Evolutionary conservation across 2,329 filamentous ascomycete genomes (phyloP).

Genomic region (Claviceps sp.): DNA sequence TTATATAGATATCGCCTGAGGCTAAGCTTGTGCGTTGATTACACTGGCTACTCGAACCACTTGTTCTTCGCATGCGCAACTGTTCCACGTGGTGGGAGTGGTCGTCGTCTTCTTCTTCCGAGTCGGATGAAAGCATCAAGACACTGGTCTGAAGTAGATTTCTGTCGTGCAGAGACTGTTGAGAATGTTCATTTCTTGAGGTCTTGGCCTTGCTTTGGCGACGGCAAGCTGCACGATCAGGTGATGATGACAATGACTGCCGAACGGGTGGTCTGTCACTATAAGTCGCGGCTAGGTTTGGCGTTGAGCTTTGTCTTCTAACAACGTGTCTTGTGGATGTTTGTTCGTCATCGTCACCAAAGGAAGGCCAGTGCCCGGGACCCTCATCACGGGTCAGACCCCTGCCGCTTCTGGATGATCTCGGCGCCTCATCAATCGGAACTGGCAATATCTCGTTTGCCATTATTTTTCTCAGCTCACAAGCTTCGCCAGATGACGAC

Average conservation of each 20-base stretch:
- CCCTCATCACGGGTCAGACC: constrained; percentile 12
- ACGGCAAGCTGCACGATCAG: constrained; percentile 34
- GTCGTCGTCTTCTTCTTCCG: constrained; percentile 30
- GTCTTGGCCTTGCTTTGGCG: constrained; percentile 38
- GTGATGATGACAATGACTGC: constrained; percentile 16
- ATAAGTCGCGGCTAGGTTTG: constrained; percentile 1
- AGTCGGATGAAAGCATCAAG: constrained; percentile 43
- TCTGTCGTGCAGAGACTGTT: constrained; percentile 31
- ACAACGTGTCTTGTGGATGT: constrained; percentile 35
- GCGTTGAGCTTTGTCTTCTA: constrained; percentile 11
- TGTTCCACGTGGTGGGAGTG: constrained; percentile 7
- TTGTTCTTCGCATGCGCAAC: not conserved
- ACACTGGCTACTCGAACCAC: constrained; percentile 18
- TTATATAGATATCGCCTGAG: constrained; percentile 27
- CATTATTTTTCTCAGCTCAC: constrained; percentile 20
- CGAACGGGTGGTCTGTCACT: constrained; percentile 8
- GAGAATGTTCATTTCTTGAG: constrained; percentile 28
- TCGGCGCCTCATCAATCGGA: constrained; percentile 9
- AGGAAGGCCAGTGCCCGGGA: constrained; percentile 30
- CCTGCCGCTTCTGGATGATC: constrained; percentile 15
- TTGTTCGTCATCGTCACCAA: constrained; percentile 47
- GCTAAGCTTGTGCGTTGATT: constrained; percentile 26
- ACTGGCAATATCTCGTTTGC: constrained; percentile 23
- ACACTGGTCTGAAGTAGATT: constrained; percentile 43
- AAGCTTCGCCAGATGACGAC: constrained; percentile 11